These are phyloP conservation scores for Eremothecium gossypii DNA, from an alignment of 1,139 yeast genomes.

Conservation along the genomic window DNA sequence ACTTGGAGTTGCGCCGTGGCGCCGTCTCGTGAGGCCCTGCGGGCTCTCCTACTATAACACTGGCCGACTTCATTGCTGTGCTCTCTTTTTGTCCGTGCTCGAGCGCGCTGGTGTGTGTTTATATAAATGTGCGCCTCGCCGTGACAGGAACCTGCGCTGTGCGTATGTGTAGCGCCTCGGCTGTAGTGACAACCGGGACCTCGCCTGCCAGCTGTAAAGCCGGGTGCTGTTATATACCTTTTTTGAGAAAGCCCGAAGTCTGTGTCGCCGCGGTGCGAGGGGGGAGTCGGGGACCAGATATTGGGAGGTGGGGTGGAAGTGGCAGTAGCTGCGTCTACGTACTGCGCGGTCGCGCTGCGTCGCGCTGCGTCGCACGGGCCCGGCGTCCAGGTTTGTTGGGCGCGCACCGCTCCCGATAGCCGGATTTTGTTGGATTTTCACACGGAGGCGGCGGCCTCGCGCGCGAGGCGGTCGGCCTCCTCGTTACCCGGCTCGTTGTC, in stretches of 20 bases:
- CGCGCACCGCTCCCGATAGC: not conserved
- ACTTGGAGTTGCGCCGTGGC: constrained; percentile 67
- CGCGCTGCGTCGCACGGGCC: not conserved
- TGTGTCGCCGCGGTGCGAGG: not conserved
- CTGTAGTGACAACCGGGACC: too few relatives aligned
- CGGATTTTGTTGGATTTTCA: not conserved
- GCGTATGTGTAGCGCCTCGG: too few relatives aligned
- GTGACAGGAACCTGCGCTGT: too few relatives aligned
- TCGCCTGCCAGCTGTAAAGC: too few relatives aligned
- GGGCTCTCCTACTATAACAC: constrained; percentile 62
- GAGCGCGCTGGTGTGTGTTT: too few relatives aligned
- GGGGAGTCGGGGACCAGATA: not conserved
- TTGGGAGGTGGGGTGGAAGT: not conserved
- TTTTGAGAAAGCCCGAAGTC: too few relatives aligned
- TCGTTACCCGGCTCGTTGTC: constrained; percentile 63
- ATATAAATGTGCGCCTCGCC: too few relatives aligned
- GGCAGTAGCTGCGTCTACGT: not conserved
- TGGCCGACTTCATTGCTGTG: constrained; percentile 12
- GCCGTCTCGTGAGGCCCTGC: constrained; percentile 85
- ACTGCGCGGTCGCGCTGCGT: not conserved
- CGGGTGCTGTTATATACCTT: too few relatives aligned
- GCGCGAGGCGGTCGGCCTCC: constrained; percentile 69
- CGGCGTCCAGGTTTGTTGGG: not conserved
- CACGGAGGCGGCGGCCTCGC: constrained; percentile 42
- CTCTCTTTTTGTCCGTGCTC: too few relatives aligned